These are phyloP conservation scores for Hyphodiscus hymeniophilus DNA, from an alignment of 495 filamentous ascomycete genomes.

Conservation along the genomic window DNA sequence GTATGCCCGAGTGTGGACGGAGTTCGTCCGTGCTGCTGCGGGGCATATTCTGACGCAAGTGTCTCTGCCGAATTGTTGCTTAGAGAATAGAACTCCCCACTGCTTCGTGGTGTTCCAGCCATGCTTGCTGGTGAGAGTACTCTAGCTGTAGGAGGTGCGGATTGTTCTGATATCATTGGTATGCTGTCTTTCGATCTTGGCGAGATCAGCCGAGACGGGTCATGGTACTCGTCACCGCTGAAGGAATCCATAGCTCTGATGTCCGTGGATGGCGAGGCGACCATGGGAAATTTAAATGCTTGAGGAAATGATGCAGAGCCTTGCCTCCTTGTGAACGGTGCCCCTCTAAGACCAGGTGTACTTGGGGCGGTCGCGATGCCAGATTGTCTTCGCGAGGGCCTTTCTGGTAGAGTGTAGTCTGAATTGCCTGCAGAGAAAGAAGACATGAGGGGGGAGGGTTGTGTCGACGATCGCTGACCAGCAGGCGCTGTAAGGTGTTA, in stretches of 20 bases:
- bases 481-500: constrained; percentile 29
- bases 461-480: constrained; percentile 25
- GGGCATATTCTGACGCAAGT: constrained; percentile 80
- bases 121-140: constrained; percentile 67
- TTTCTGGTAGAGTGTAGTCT: constrained; percentile 7
- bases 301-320: constrained; percentile 11
- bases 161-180: constrained; percentile 42
- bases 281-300: constrained; percentile 19
- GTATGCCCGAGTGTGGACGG: constrained; percentile 44
- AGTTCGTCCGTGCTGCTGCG: constrained; percentile 47
- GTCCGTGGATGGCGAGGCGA: constrained; percentile 10
- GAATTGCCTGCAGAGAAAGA: constrained; percentile 11
- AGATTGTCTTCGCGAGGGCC: constrained; percentile 25
- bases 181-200: constrained; percentile 20
- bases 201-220: constrained; percentile 8
- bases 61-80: constrained; percentile 95
- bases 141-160: constrained; percentile 35
- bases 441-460: constrained; percentile 19
- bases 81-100: constrained; percentile 86
- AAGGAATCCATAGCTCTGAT: constrained; percentile 6
- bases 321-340: constrained; percentile 9
- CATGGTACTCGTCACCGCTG: constrained; percentile 5
- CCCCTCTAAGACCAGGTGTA: constrained; percentile 28
- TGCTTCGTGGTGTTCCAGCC: constrained; percentile 69
- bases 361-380: constrained; percentile 31